Evolutionary conservation across 2,329 filamentous ascomycete genomes (phyloP), one percentile per base, ranked within the genome.

Genomic region (Fusarium sp.): DNA sequence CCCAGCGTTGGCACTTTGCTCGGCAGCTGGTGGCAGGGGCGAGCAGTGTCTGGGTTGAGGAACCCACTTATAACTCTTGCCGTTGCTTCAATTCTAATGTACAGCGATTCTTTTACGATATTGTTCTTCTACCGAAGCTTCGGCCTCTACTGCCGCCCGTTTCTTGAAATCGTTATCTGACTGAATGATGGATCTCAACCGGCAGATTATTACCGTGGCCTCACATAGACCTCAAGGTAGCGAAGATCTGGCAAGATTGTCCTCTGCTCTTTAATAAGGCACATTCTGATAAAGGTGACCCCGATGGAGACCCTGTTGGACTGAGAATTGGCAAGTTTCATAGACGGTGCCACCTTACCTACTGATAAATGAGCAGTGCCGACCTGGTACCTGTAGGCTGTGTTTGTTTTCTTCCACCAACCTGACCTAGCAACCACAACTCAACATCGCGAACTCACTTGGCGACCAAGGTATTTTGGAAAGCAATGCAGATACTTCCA

Each of bases 1-100:
- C 47, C 20, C 38, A 61, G 59, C 54, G 61, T 51, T 64, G 45
- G 66, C 65, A 67, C 65, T 54, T 57, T 28, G 28, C 41, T 64
- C 44, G 30, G 35, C 24, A 28, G 33, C 24, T 24, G 48, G 36
- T 24, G 59, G 57, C 53, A 50, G 58, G 44, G 67, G 60, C 56
- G 45, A 60, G 50, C 48, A 38, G 26, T 68, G 45, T 54, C 57
- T 56, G 28, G 38, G n/a, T 16, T 41, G 56, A 26, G 41, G 38
- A 47, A 30, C 47, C 33, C 44, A n/a, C 39, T 72, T 54, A 59
- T 24, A 41, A 33, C 33, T 30, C 58, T 55, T 54, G 42, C 39
- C 48, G 22, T 45, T 55, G 7, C 20, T 58, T 44, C 35, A 33
- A 60, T 57, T 31, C 20, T 61, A 50, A 16, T 38, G 14, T 45